phyloP scores from a whole-genome alignment of 257 asterid genomes.

The Gentiana straminea region DNA sequence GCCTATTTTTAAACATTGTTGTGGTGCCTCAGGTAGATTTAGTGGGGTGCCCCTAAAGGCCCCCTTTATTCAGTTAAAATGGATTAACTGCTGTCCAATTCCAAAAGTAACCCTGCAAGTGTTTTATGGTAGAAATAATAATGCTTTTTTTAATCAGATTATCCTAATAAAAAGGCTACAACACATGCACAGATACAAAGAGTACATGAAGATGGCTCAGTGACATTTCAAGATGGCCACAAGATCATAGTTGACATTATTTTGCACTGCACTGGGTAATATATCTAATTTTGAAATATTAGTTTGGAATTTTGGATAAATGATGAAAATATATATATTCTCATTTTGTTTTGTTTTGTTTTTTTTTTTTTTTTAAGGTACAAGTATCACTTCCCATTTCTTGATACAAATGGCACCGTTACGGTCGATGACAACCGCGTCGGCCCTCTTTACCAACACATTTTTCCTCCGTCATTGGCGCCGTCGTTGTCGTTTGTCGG shows the following conservation, averaged over 20 bases:
- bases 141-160: conserved; percentile 1
- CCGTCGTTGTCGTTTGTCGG: conserved; percentile 92
- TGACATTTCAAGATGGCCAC: conserved; percentile 53
- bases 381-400: conserved; percentile 78
- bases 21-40: no score
- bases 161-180: conserved; percentile 9
- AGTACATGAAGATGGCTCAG: conserved; percentile 49
- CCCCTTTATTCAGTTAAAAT: no score
- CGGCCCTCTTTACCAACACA: conserved; percentile 79
- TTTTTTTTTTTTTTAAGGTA: conserved; percentile 33
- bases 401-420: conserved; percentile 55
- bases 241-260: conserved; percentile 48
- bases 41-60: no score
- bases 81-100: no score
- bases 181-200: conserved; percentile 42
- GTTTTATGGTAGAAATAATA: no score
- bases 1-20: no score
- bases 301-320: not conserved
- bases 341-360: conserved; percentile 2
- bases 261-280: conserved; percentile 91
- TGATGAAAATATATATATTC: not conserved
- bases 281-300: not conserved
- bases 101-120: no score
- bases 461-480: conserved; percentile 74
- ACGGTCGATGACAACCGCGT: conserved; percentile 82